These are phyloP conservation scores for Ophiocordyceps camponoti-floridani DNA, from an alignment of 2,329 filamentous ascomycete species.

Conservation along the genomic window DNA sequence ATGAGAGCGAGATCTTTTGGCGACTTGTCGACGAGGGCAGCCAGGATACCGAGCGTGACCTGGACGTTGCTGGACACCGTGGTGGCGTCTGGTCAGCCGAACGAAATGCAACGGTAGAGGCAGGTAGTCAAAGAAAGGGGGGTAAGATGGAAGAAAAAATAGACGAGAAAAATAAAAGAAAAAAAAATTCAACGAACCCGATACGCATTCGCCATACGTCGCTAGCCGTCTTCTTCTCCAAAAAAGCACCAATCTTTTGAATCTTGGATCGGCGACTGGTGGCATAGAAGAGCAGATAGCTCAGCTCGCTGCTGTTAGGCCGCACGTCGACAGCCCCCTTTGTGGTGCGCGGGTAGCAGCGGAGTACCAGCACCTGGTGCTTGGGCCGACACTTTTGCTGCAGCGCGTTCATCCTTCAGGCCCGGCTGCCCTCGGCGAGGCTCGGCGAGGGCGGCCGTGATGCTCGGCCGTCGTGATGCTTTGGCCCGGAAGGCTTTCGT, in stretches of 20 bases:
- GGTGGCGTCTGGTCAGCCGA: not conserved
- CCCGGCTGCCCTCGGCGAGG: not conserved
- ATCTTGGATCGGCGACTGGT: conserved; percentile 89
- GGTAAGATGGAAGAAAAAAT: too few relatives aligned
- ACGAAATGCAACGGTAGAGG: not conserved
- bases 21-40: conserved; percentile 81
- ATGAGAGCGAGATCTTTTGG: conserved; percentile 83
- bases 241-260: conserved; percentile 84
- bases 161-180: too few relatives aligned
- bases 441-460: not conserved
- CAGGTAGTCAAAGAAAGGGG: too few relatives aligned
- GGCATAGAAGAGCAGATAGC: conserved; percentile 92
- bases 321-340: conserved; percentile 87
- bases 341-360: conserved; percentile 86
- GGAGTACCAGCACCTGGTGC: conserved; percentile 88
- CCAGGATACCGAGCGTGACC: conserved; percentile 83
- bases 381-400: conserved; percentile 67
- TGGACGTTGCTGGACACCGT: conserved; percentile 55
- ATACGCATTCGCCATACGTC: conserved; percentile 83
- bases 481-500: not conserved
- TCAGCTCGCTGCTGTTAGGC: conserved; percentile 91
- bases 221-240: conserved; percentile 82
- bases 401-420: conserved; percentile 38
- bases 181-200: conserved; percentile 48
- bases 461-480: not conserved